Percentiles rank a stretch among this genome's conserved stretches.
Conservation (phyloP, 208 protist genomes). For the Polymyxa betae region DNA sequence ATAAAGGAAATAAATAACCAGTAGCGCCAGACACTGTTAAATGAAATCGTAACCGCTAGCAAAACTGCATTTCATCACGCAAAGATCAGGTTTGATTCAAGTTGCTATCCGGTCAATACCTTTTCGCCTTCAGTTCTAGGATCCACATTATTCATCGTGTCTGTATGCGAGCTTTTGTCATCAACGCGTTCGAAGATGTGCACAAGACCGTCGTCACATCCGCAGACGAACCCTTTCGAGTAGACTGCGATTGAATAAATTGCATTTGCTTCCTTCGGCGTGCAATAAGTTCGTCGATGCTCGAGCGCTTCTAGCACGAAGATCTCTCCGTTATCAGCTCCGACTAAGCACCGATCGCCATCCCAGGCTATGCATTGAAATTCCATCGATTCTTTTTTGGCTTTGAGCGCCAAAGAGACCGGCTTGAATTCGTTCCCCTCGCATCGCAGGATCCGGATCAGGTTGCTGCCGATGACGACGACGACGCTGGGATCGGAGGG, state of each 20-base stretch:
- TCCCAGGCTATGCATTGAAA: conserved; percentile 51
- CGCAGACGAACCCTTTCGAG: conserved; percentile 89
- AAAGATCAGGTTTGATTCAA: neutral
- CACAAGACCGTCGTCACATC: conserved; percentile 87
- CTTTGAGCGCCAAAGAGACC: conserved; percentile 14
- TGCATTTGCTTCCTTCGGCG: conserved; percentile 55
- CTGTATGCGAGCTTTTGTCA: conserved; percentile 58
- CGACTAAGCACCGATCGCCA: conserved; percentile 86
- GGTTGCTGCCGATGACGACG: conserved; percentile 36
- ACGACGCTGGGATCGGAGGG: conserved; percentile 8
- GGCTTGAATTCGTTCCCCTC: conserved; percentile 48
- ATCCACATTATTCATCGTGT: neutral
- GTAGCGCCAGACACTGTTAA: neutral
- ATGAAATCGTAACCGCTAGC: neutral
- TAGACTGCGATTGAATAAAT: conserved; percentile 56
- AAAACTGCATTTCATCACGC: neutral
- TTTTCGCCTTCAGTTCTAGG: no score
- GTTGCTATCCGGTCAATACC: no score
- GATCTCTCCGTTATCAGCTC: conserved; percentile 75
- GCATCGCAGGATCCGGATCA: conserved; percentile 21
- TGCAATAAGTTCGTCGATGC: conserved; percentile 32
- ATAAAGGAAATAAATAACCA: no score
- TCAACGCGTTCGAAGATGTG: conserved; percentile 86
- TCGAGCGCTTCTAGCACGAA: conserved; percentile 16
- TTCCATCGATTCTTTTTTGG: conserved; percentile 44